phyloP scores from a whole-genome alignment of 306 rosid species.

The Medicago ruthenica region DNA sequence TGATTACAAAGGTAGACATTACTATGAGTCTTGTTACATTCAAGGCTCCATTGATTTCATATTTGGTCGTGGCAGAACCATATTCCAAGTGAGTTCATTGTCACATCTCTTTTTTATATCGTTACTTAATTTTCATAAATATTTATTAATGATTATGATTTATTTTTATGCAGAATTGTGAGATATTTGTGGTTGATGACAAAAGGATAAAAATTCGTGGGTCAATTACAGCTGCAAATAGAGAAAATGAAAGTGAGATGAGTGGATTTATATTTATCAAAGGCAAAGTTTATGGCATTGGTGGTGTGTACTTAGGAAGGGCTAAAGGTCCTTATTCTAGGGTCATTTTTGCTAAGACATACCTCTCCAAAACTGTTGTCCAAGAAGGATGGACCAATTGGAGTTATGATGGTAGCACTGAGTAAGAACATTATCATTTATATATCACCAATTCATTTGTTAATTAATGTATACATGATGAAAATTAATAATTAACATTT shows the following conservation, averaged over 20 bases:
- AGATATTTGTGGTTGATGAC: slow-evolving; percentile 78
- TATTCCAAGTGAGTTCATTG: slow-evolving; percentile 54
- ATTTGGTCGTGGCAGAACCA: slow-evolving; percentile 76
- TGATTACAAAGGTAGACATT: slow-evolving; percentile 90
- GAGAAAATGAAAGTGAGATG: slow-evolving; percentile 52
- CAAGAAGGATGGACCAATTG: slow-evolving; percentile 80
- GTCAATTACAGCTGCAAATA: slow-evolving; percentile 71
- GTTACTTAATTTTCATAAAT: neutral
- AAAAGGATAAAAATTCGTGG: slow-evolving; percentile 64
- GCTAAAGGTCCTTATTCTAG: slow-evolving; percentile 78
- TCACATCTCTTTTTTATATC: neutral
- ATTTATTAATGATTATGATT: neutral
- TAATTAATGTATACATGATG: neutral
- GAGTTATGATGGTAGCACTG: slow-evolving; percentile 65
- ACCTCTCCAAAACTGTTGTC: slow-evolving; percentile 65
- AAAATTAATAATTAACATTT: neutral
- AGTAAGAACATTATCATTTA: slow-evolving; percentile 51
- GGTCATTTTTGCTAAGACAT: slow-evolving; percentile 59
- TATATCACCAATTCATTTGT: too few relatives aligned
- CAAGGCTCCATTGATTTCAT: slow-evolving; percentile 94
- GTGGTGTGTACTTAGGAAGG: slow-evolving; percentile 74
- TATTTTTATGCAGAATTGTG: slow-evolving; percentile 61
- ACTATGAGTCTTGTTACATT: slow-evolving; percentile 73
- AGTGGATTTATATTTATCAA: slow-evolving; percentile 69
- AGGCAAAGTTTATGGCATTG: slow-evolving; percentile 72